Percentiles rank a stretch among this genome's conserved stretches.
Evolutionary conservation across 352 stramenopile species (phyloP).

Genomic region (Pythium sp.): DNA sequence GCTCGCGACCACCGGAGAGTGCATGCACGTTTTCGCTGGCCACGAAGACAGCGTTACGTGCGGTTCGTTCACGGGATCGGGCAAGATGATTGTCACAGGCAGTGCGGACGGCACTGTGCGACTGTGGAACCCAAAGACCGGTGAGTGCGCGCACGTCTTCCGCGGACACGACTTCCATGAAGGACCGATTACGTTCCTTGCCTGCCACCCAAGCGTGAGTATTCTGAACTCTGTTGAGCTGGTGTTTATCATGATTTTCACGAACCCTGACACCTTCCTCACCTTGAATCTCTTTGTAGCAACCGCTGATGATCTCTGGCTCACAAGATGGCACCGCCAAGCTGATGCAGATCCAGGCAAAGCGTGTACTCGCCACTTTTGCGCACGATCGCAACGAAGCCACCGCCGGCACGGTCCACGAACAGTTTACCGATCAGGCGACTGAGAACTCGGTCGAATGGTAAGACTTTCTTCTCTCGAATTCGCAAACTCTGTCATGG

Average conservation of each 20-base stretch:
- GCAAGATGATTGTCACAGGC: constrained; percentile 94
- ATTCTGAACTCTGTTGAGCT: neutral
- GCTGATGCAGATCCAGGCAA: constrained; percentile 92
- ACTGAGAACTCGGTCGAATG: constrained; percentile 88
- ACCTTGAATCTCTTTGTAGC: constrained; percentile 29
- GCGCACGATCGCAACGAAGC: constrained; percentile 64
- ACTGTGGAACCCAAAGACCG: constrained; percentile 95
- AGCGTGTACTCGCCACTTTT: constrained; percentile 91
- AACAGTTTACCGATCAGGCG: constrained; percentile 30
- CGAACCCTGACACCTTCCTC: neutral
- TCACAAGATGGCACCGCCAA: constrained; percentile 93
- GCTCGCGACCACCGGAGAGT: constrained; percentile 93
- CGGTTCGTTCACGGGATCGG: constrained; percentile 92
- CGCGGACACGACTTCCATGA: constrained; percentile 83
- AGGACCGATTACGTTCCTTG: constrained; percentile 89
- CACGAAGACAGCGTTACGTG: constrained; percentile 95
- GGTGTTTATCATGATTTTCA: neutral
- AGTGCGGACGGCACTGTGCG: constrained; percentile 93
- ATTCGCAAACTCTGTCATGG: neutral
- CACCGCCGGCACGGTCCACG: constrained; percentile 46
- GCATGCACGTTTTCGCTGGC: constrained; percentile 97
- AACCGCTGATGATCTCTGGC: constrained; percentile 91
- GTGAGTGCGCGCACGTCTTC: constrained; percentile 91
- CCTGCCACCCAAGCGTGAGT: constrained; percentile 81
- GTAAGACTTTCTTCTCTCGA: constrained; percentile 28